phyloP scores from a whole-genome alignment of 2,329 filamentous ascomycete genomes.

The Pestalotiopsis sp. region DNA sequence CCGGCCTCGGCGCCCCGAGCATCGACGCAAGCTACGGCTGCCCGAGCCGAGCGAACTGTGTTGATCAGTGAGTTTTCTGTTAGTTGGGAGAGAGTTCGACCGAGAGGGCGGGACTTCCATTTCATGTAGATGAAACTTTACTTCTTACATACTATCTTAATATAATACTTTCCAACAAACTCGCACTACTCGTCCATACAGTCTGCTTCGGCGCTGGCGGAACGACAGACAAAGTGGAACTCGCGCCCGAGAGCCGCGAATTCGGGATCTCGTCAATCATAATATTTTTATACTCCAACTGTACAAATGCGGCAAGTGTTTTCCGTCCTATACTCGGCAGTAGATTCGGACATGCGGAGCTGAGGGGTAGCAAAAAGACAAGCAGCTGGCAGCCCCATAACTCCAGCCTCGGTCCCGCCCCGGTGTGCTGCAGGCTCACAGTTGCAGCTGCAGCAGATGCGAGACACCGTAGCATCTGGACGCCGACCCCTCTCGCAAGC shows the following conservation, averaged over 20 bases:
- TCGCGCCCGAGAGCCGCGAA: no score
- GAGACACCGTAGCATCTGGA: neutral
- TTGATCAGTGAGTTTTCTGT: neutral
- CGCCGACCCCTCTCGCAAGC: neutral
- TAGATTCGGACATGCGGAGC: neutral
- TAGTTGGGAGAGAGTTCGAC: neutral
- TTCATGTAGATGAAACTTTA: neutral
- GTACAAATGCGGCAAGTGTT: neutral
- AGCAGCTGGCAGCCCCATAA: neutral
- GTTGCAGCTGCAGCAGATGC: neutral
- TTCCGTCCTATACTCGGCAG: neutral
- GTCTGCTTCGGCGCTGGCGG: no score
- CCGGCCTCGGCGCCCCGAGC: neutral
- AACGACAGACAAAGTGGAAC: no score
- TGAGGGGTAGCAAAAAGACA: neutral
- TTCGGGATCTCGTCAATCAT: no score
- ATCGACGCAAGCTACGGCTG: neutral
- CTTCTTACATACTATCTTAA: neutral
- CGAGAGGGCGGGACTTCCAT: neutral
- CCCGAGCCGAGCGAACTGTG: neutral
- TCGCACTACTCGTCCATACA: no score
- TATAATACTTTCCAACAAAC: no score
- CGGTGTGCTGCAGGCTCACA: neutral
- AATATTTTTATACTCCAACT: neutral
- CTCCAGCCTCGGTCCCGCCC: neutral